These are phyloP conservation scores for Starmerella etchellsii DNA, from an alignment of 805 yeast genomes.

Conservation along the genomic window DNA sequence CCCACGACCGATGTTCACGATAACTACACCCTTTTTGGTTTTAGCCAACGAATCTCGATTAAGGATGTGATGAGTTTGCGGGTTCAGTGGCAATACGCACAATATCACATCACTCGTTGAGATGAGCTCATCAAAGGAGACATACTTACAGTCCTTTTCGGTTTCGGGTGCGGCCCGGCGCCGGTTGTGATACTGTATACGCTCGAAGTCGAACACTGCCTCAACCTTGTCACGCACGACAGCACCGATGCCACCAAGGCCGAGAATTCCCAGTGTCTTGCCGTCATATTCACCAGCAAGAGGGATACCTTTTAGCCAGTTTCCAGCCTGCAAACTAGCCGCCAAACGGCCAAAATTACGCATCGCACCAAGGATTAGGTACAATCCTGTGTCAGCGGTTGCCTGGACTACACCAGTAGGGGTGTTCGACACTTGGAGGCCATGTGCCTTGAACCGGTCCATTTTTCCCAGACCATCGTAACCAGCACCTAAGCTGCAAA, in stretches of 20 bases:
- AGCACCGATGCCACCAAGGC: conserved; percentile 54
- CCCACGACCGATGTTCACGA: conserved; percentile 51
- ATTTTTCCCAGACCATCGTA: conserved; percentile 40
- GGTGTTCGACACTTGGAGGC: conserved; percentile 40
- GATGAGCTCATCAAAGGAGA: conserved; percentile 36
- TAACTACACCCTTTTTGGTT: conserved; percentile 41
- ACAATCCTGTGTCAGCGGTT: conserved; percentile 46
- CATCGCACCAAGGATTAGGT: conserved; percentile 38
- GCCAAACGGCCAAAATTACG: conserved; percentile 38
- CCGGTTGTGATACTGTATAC: conserved; percentile 43
- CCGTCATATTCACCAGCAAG: conserved; percentile 40
- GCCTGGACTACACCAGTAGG: conserved; percentile 42
- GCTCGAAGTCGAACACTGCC: conserved; percentile 37
- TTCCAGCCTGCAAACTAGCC: conserved; percentile 32
- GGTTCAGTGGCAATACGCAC: conserved; percentile 41
- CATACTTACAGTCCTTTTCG: conserved; percentile 37
- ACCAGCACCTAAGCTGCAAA: conserved; percentile 46
- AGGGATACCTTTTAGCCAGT: conserved; percentile 35
- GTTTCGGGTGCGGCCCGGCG: conserved; percentile 34
- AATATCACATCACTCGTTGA: conserved; percentile 37
- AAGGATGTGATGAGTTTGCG: conserved; percentile 39
- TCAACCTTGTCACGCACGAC: conserved; percentile 39
- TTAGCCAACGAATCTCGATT: conserved; percentile 34
- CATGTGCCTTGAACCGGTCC: conserved; percentile 29
- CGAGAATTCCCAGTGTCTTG: conserved; percentile 43